phyloP scores from a whole-genome alignment of 1,284 basidiomycete genomes.

The Ceratobasidium sp. region DNA sequence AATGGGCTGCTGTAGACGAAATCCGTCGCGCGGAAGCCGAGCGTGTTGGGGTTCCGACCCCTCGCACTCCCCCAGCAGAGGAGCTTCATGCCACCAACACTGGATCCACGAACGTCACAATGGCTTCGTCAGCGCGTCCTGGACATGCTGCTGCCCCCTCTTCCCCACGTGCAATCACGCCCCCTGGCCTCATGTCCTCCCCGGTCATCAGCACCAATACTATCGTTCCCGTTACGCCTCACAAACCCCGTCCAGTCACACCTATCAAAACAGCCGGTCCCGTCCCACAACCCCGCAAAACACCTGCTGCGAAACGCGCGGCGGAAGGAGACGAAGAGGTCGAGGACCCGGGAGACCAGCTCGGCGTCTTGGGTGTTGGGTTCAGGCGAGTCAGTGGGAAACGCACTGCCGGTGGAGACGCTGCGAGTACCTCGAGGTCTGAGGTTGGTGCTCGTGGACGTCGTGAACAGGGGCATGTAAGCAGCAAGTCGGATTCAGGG shows the following conservation, averaged over 20 bases:
- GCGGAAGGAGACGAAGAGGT: constrained; percentile 65
- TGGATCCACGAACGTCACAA: constrained; percentile 40
- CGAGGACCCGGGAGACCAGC: constrained; percentile 64
- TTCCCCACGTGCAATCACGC: constrained; percentile 33
- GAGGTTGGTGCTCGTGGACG: constrained; percentile 18
- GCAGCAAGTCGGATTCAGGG: constrained; percentile 37
- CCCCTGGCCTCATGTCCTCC: constrained; percentile 34
- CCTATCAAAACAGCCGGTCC: constrained; percentile 77
- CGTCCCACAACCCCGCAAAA: constrained; percentile 86
- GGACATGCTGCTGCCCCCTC: constrained; percentile 27
- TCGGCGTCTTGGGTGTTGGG: constrained; percentile 66
- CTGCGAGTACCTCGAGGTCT: constrained; percentile 24
- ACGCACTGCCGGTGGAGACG: constrained; percentile 29
- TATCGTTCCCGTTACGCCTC: constrained; percentile 53
- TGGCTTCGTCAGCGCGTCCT: constrained; percentile 42
- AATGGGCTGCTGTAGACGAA: constrained; percentile 89
- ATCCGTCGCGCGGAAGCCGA: constrained; percentile 57
- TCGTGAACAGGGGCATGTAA: background rate
- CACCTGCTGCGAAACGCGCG: constrained; percentile 74
- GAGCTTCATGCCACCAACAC: constrained; percentile 23
- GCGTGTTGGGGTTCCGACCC: constrained; percentile 58
- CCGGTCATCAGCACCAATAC: constrained; percentile 49
- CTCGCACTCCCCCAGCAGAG: constrained; percentile 41
- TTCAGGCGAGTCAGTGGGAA: constrained; percentile 36
- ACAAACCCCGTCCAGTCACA: constrained; percentile 69